Evolutionary conservation across 257 asterid species (phyloP), one percentile per base, ranked within the genome.

Genomic region (Solanum dulcamara): DNA sequence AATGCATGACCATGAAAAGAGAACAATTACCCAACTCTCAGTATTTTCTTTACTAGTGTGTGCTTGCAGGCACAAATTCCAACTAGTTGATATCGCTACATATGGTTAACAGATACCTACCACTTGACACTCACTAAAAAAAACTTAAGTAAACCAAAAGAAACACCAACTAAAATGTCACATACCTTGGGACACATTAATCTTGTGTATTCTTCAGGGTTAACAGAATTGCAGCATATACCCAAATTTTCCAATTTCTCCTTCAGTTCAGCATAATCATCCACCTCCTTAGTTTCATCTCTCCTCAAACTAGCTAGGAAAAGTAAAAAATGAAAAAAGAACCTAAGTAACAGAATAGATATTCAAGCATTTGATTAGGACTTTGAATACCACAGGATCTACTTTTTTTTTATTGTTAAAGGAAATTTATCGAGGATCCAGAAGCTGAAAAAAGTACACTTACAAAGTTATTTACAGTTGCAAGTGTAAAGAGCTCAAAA

Each of bases 111-210:
- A 12, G 37, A 75, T 44, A 13, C 24, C 37, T 26, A 26, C 59
- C 81, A 24, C 81, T 75, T 42, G 60, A 44, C 10, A 17, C 38
- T 44, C 59, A 26, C 42, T 6, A 42, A 46, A 13, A 17, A 51
- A 84, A 55, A 53, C 6, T n/a, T 28, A 84, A 55, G 0, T 11
- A 50, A 84, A 84, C 22, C 48, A n/a, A 26, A 12, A 85, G 33
- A 28, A 28, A 30, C 28, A 60, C 42, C 13, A 40, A 46, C 37
- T 33, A 40, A n/a, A 44, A 42, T n/a, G 57, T 59, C 26, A 48
- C 11, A 80, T 87, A 92, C 95, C 95, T 91, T 90, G 53, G 97
- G 97, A 81, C 97, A 93, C 85, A 90, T 86, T n/a, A 93, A 70
- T 84, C 89, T 93, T 84, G 89, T 88, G 89, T 67, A 92, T 12